Evolutionary conservation across 2,329 filamentous ascomycete genomes (phyloP), one percentile per base, ranked within the genome.

Genomic region (Apiospora saccharicola): DNA sequence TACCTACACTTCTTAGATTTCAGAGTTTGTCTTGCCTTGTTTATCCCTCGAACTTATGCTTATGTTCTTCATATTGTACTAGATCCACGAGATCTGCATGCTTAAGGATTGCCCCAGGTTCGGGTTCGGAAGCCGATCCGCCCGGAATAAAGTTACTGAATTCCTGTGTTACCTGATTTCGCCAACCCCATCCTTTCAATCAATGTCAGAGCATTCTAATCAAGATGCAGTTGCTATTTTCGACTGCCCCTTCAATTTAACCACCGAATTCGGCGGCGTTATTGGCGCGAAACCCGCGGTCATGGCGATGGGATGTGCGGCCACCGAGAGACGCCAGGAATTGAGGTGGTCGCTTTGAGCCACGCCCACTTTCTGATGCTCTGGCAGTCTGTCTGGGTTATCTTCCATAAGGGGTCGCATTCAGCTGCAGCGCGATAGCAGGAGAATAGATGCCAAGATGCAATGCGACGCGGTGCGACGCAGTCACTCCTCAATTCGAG

Each of bases 401-500:
- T 41, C 37, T 41, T 7, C 37, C 10, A 10, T 1, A n/a, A n/a
- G n/a, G 4, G n/a, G n/a, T 2, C 49, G 8, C 8, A 4, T 51
- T 26, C 1, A 5, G 24, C n/a, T 34, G 53, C 53, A 37, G 19
- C 16, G 34, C 30, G 26, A 61, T 61, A 37, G 5, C 14, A 34
- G 4, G 19, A 57, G 7, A 14, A 34, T 14, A 14, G 34, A 30
- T 16, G 26, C 12, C 30, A 37, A 8, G 30, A 37, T 61, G 53
- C 30, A 37, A 61, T 37, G 26, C 53, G 14, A 61, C 53, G 16
- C 53, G n/a, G 12, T 1, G 6, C 53, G 30, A 61, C 16, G 53
- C 53, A 22, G 53, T 61, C 53, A 61, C 53, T 61, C 19, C 53
- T 61, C 8, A 61, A n/a, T 49, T 49, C n/a, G 46, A 49, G 46